These are phyloP conservation scores for Dipteronia sinensis DNA, from an alignment of 345 rosid genomes.

Conservation along the genomic window DNA sequence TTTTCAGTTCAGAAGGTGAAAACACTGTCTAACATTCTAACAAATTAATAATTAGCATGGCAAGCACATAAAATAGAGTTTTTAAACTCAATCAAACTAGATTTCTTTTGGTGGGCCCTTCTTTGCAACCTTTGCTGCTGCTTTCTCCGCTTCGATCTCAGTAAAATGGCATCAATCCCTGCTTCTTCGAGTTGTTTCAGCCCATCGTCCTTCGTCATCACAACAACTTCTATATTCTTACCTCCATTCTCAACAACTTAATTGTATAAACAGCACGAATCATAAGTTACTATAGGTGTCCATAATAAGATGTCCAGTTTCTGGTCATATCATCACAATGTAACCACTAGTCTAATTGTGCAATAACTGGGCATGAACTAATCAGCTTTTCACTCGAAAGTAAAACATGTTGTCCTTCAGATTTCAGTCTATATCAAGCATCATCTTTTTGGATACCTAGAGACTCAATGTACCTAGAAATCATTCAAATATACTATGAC, in stretches of 20 bases:
- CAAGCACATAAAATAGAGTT: background rate
- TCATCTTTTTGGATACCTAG: too few relatives aligned
- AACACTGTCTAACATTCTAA: background rate
- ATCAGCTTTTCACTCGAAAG: too few relatives aligned
- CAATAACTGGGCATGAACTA: too few relatives aligned
- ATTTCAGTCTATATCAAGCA: too few relatives aligned
- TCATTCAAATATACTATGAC: too few relatives aligned
- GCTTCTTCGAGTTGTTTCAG: slow-evolving; percentile 86
- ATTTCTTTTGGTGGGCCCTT: slow-evolving; percentile 71
- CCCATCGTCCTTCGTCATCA: slow-evolving; percentile 79
- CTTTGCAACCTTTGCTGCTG: slow-evolving; percentile 95
- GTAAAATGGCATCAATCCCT: slow-evolving; percentile 81
- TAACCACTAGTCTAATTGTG: too few relatives aligned
- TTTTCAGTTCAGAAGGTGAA: background rate
- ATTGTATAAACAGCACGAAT: background rate
- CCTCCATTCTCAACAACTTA: slow-evolving; percentile 98
- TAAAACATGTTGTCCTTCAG: too few relatives aligned
- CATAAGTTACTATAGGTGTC: background rate
- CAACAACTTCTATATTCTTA: slow-evolving; percentile 93
- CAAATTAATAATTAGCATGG: background rate
- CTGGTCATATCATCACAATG: too few relatives aligned
- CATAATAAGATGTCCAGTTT: too few relatives aligned
- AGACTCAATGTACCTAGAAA: too few relatives aligned
- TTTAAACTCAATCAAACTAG: slow-evolving; percentile 11
- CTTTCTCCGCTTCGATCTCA: slow-evolving; percentile 94